Evolutionary conservation across 768 basidiomycete genomes (phyloP).

Genomic region (Kwoniella shandongensis): DNA sequence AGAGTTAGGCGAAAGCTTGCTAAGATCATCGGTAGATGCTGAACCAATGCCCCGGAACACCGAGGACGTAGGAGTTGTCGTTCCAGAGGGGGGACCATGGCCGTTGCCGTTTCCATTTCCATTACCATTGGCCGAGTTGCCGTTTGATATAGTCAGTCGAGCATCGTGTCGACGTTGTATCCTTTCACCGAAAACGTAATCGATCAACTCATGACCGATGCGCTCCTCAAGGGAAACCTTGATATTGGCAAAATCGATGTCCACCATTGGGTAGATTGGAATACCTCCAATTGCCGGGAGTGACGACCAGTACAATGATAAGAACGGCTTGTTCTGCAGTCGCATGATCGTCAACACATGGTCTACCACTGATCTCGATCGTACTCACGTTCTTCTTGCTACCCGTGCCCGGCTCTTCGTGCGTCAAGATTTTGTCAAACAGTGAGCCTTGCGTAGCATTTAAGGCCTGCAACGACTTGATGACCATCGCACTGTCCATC

Average conservation of each 20-base stretch:
- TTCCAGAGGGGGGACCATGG: neutral
- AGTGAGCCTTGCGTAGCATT: conserved; percentile 9
- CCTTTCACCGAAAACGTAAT: conserved; percentile 72
- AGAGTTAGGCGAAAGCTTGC: neutral
- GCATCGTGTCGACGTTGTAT: conserved; percentile 42
- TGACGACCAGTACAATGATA: conserved; percentile 74
- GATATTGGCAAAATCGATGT: conserved; percentile 79
- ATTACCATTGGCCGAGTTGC: conserved; percentile 8
- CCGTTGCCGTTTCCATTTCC: conserved; percentile 8
- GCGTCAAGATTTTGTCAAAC: too few species aligned
- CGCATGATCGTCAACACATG: neutral
- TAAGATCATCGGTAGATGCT: conserved; percentile 10
- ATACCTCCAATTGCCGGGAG: conserved; percentile 93
- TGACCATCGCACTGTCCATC: conserved; percentile 71
- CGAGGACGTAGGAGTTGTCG: conserved; percentile 1
- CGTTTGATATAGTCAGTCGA: conserved; percentile 23
- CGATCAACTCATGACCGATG: conserved; percentile 76
- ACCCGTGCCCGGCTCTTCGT: too few species aligned
- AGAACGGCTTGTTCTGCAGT: conserved; percentile 61
- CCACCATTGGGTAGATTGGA: conserved; percentile 78
- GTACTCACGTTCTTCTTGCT: conserved; percentile 14
- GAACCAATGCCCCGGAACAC: neutral
- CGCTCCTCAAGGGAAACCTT: conserved; percentile 81
- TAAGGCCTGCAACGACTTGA: conserved; percentile 77
- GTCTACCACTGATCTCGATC: neutral